Conservation (phyloP, 176 grass and related monocot species). For the Canna indica region DNA sequence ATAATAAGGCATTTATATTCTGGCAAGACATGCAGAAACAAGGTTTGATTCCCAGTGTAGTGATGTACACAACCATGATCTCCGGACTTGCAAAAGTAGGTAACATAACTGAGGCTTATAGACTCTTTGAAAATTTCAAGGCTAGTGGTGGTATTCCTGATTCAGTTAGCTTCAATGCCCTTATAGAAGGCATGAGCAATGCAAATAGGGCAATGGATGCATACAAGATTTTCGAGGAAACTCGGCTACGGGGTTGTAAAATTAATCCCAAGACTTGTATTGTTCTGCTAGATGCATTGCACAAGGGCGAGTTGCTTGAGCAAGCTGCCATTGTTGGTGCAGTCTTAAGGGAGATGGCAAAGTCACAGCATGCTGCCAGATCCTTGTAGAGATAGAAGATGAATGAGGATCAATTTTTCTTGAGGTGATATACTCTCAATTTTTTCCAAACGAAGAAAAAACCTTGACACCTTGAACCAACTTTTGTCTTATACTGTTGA, state of each 20-base stretch:
- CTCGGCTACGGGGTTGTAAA: slow-evolving; percentile 56
- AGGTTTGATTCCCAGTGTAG: slow-evolving; percentile 58
- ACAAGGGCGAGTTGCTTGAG: slow-evolving; percentile 72
- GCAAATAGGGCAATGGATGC: slow-evolving; percentile 67
- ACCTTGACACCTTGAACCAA: too few relatives aligned
- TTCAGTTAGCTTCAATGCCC: slow-evolving; percentile 64
- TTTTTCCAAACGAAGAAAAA: too few relatives aligned
- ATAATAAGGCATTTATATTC: slow-evolving; percentile 92
- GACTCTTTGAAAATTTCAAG: slow-evolving; percentile 78
- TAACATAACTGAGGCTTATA: slow-evolving; percentile 65
- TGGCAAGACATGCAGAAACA: slow-evolving; percentile 98
- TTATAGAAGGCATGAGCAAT: slow-evolving; percentile 98
- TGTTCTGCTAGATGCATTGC: slow-evolving; percentile 81
- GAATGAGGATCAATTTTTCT: background rate
- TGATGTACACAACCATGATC: slow-evolving; percentile 97
- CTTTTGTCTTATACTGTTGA: too few relatives aligned
- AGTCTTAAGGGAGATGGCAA: slow-evolving; percentile 92
- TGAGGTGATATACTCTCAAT: too few relatives aligned
- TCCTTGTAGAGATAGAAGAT: slow-evolving; percentile 35
- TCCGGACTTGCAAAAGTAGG: slow-evolving; percentile 73
- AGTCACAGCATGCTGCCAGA: slow-evolving; percentile 75
- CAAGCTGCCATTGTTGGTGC: slow-evolving; percentile 84
- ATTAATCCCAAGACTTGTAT: slow-evolving; percentile 76
- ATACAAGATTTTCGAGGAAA: slow-evolving; percentile 80
- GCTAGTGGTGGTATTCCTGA: slow-evolving; percentile 67